Evolutionary conservation across 2,329 filamentous ascomycete genomes (phyloP).

Genomic region (Arthroderma sp.): DNA sequence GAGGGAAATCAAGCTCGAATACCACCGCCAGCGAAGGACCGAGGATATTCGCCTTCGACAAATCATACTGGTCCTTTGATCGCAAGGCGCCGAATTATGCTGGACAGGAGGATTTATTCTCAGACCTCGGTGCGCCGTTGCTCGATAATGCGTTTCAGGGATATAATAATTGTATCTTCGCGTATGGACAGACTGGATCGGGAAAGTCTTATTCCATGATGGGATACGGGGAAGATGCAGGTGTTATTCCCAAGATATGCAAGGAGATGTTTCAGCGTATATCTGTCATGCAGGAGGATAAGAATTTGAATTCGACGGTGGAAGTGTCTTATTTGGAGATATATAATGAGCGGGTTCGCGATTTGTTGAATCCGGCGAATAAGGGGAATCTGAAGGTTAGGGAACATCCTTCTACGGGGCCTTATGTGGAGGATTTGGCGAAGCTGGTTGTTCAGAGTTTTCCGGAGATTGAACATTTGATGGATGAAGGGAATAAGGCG

Average conservation of each 20-base stretch:
- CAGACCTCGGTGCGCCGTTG: conserved; percentile 75
- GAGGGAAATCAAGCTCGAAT: conserved; percentile 32
- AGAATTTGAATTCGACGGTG: conserved; percentile 74
- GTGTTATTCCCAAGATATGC: conserved; percentile 94
- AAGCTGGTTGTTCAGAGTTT: conserved; percentile 91
- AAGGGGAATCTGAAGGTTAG: conserved; percentile 95
- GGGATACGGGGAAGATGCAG: conserved; percentile 92
- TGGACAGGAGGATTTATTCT: conserved; percentile 77
- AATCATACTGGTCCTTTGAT: conserved; percentile 96
- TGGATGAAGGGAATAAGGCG: conserved; percentile 99
- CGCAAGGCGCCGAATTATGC: conserved; percentile 70
- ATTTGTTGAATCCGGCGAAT: conserved; percentile 85
- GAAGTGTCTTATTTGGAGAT: conserved; percentile 99
- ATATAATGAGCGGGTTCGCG: conserved; percentile 94
- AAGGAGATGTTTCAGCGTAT: conserved; percentile 96
- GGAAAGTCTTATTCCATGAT: conserved; percentile 99
- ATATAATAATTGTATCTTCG: conserved; percentile 99
- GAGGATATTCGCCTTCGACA: conserved; percentile 91
- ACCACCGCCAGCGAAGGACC: conserved; percentile 47
- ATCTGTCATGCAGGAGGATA: conserved; percentile 54
- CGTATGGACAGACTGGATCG: conserved; percentile 94
- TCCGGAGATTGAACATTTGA: conserved; percentile 88
- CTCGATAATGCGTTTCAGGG: conserved; percentile 97
- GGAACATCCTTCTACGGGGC: conserved; percentile 93
- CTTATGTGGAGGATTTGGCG: conserved; percentile 94